phyloP scores from a whole-genome alignment of 2,329 filamentous ascomycete genomes.

The Clathrospora elynae region DNA sequence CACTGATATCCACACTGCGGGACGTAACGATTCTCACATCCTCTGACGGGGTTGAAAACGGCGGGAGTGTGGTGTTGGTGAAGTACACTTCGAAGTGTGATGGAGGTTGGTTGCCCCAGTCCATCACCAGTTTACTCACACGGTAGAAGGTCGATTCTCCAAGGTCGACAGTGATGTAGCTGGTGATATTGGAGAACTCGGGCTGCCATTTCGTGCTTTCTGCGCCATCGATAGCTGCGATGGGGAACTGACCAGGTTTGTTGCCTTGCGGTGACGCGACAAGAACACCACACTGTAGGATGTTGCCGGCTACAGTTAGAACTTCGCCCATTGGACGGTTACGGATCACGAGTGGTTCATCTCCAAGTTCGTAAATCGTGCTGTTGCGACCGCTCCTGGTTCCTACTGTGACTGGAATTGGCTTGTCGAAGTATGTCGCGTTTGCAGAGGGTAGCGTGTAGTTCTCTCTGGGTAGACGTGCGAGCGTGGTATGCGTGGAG shows the following conservation, averaged over 20 bases:
- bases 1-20: slow-evolving; percentile 47
- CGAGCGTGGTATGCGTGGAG: slow-evolving; percentile 67
- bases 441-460: slow-evolving; percentile 60
- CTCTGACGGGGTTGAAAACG: slow-evolving; percentile 19
- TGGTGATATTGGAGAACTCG: slow-evolving; percentile 53
- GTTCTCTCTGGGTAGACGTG: slow-evolving; percentile 52
- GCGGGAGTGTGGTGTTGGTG: slow-evolving; percentile 53
- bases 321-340: slow-evolving; percentile 64
- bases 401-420: slow-evolving; percentile 65
- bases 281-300: slow-evolving; percentile 65
- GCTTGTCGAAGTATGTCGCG: slow-evolving; percentile 55
- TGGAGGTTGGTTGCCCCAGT: slow-evolving; percentile 65
- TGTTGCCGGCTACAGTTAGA: slow-evolving; percentile 62
- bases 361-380: slow-evolving; percentile 53
- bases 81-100: slow-evolving; percentile 60
- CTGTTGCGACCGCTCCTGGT: slow-evolving; percentile 41
- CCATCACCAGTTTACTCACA: slow-evolving; percentile 60
- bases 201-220: slow-evolving; percentile 72
- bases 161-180: slow-evolving; percentile 63
- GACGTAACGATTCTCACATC: slow-evolving; percentile 25
- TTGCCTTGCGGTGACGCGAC: slow-evolving; percentile 51
- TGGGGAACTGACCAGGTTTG: slow-evolving; percentile 70
- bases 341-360: slow-evolving; percentile 58
- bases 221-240: slow-evolving; percentile 69
- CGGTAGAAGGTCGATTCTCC: slow-evolving; percentile 44